Evolutionary conservation across 345 rosid genomes (phyloP), one percentile per base, ranked within the genome.

Genomic region (Trapa bicornis): DNA sequence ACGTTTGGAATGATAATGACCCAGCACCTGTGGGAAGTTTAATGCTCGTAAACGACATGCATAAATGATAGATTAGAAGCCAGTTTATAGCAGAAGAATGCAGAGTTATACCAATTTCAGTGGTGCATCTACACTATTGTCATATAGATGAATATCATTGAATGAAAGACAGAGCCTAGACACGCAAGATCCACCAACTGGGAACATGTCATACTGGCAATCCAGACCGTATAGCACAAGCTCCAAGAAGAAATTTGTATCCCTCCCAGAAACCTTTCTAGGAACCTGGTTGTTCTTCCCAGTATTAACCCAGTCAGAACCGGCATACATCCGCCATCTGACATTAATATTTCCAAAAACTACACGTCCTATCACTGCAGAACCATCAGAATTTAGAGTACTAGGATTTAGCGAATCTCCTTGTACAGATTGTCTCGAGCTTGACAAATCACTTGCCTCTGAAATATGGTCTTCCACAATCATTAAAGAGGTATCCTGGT

Each of bases 291-390:
- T 64, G 50, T 75, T 77, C 69, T 61, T 81, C 58, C 52, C 52
- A 75, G 77, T 67, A 67, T 73, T 68, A 67, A 32, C 73, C 99
- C 99, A 94, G 75, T 91, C 96, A 65, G 80, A 78, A 77, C 99
- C 99, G 70, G 80, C 81, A 75, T 78, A 84, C 81, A 94, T 82
- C 80, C 82, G 87, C 97, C 99, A 94, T 73, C 75, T 81, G 71
- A 91, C 73, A 73, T 85, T 74, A 53, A 86, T 72, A 70, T 91
- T 86, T 73, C 75, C 80, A 58, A 91, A 71, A 73, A 81, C 71
- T 65, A 91, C 74, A 76, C 83, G 79, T 48, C 96, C 97, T 41
- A 63, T 73, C 67, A 83, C 76, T 69, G 63, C 76, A 65, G 64
- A 73, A 66, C 82, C 81, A 80, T 78, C 76, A 66, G 79, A 50